Percentiles rank a stretch among this genome's conserved stretches.
Conservation (phyloP, 352 stramenopile genomes). For the Peronospora tabacina region DNA sequence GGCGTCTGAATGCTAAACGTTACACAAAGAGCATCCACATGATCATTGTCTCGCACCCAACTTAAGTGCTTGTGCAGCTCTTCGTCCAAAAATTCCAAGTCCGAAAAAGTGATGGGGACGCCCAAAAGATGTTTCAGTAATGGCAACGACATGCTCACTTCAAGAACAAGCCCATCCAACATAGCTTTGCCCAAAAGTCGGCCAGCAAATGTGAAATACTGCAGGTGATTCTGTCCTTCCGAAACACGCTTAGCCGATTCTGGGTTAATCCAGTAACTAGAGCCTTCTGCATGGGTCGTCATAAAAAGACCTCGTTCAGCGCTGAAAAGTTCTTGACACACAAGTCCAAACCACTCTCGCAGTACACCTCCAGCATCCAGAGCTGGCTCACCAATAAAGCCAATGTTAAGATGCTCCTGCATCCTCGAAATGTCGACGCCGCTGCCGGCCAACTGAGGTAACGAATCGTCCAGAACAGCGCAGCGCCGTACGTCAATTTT, state of each 20-base stretch:
- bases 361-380: slow-evolving; percentile 70
- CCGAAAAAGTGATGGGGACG: slow-evolving; percentile 80
- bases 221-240: slow-evolving; percentile 53
- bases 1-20: slow-evolving; percentile 60
- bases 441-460: slow-evolving; percentile 38
- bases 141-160: slow-evolving; percentile 92
- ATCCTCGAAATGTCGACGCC: slow-evolving; percentile 24
- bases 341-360: slow-evolving; percentile 74
- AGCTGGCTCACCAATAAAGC: slow-evolving; percentile 58
- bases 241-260: slow-evolving; percentile 36
- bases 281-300: slow-evolving; percentile 66
- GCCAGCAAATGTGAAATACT: slow-evolving; percentile 94
- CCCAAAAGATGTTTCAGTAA: slow-evolving; percentile 79
- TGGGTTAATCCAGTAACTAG: slow-evolving; percentile 81
- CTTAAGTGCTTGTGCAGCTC: slow-evolving; percentile 65
- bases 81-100: slow-evolving; percentile 79
- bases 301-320: slow-evolving; percentile 57
- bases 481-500: slow-evolving; percentile 48
- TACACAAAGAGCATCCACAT: slow-evolving; percentile 61
- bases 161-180: slow-evolving; percentile 93
- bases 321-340: slow-evolving; percentile 73
- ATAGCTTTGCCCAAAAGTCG: slow-evolving; percentile 97
- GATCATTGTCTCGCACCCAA: slow-evolving; percentile 68
- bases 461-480: slow-evolving; percentile 59
- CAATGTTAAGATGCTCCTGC: slow-evolving; percentile 70